These are phyloP conservation scores for Mucor sp. DNA, from an alignment of 371 early-diverging fungal genomes.

Conservation along the genomic window DNA sequence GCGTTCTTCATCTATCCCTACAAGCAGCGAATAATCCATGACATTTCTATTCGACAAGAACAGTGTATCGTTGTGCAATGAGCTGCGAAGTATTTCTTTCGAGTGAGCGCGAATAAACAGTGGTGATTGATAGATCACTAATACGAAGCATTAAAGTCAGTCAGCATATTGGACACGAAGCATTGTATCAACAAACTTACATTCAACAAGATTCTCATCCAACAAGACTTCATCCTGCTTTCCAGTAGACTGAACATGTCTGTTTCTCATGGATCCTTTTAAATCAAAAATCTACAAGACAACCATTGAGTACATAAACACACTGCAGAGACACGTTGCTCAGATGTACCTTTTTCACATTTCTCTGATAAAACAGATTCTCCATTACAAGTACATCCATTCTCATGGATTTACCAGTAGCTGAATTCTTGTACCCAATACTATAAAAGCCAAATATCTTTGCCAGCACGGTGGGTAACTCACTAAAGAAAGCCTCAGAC, in stretches of 20 bases:
- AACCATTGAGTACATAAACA: not conserved
- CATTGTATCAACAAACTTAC: conserved; percentile 32
- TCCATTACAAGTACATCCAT: conserved; percentile 97
- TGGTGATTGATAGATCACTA: conserved; percentile 83
- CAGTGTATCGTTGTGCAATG: conserved; percentile 89
- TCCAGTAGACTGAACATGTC: conserved; percentile 91
- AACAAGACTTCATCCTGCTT: conserved; percentile 86
- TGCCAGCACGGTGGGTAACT: conserved; percentile 87
- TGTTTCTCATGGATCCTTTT: conserved; percentile 95
- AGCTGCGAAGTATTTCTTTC: conserved; percentile 79
- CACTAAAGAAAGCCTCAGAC: conserved; percentile 83
- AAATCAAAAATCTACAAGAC: conserved; percentile 82
- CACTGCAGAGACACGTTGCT: not conserved
- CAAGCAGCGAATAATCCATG: conserved; percentile 96
- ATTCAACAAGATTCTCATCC: conserved; percentile 93
- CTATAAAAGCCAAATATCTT: conserved; percentile 96
- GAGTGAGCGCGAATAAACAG: conserved; percentile 91
- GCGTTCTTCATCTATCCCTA: conserved; percentile 86
- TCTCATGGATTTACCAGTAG: conserved; percentile 79
- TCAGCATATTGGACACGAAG: not conserved
- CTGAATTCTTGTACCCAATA: conserved; percentile 84
- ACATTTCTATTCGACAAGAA: conserved; percentile 89
- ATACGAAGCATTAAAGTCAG: not conserved
- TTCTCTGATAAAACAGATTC: conserved; percentile 89
- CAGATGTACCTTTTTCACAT: conserved; percentile 63